Conservation (phyloP, 495 filamentous ascomycete genomes). For the Xanthoparmelia taractica region DNA sequence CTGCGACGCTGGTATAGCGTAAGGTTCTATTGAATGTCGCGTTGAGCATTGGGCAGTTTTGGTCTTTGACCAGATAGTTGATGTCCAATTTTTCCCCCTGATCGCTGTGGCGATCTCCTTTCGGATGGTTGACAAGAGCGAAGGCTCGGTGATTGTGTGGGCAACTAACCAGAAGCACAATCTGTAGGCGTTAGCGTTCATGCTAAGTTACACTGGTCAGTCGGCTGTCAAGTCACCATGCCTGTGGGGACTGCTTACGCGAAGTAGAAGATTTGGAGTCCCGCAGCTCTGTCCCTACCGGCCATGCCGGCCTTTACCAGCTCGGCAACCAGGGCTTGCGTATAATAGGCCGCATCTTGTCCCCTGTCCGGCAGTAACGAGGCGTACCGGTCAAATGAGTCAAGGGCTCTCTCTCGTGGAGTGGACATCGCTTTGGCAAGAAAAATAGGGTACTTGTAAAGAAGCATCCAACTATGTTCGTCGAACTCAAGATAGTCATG, state of each 20-base stretch:
- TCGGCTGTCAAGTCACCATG: too few species aligned
- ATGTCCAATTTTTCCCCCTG: too few species aligned
- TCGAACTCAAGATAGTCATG: constrained; percentile 25
- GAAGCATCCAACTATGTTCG: constrained; percentile 27
- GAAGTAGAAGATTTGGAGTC: constrained; percentile 15
- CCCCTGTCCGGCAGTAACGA: too few species aligned
- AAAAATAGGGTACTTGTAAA: constrained; percentile 14
- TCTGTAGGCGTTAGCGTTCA: constrained; percentile 30
- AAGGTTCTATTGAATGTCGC: constrained; percentile 23
- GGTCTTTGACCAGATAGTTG: too few species aligned
- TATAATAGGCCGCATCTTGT: constrained; percentile 18
- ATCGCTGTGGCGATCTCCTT: constrained; percentile 16
- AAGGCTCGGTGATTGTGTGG: constrained; percentile 21
- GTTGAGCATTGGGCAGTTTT: constrained; percentile 15
- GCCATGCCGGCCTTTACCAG: constrained; percentile 15
- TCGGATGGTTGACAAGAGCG: constrained; percentile 18
- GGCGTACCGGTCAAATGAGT: too few species aligned
- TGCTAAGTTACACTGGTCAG: constrained; percentile 7
- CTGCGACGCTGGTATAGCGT: too few species aligned
- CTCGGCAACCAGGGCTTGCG: constrained; percentile 18
- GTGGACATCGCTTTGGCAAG: constrained; percentile 14
- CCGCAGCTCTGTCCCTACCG: constrained; percentile 26
- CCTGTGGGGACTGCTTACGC: background rate
- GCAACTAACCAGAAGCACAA: constrained; percentile 29
- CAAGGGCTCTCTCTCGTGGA: too few species aligned